A percentile compares a stretch with the other conserved stretches of the same genome.
Evolutionary conservation across 306 rosid species (phyloP).

Genomic region (Trifolium repens): DNA sequence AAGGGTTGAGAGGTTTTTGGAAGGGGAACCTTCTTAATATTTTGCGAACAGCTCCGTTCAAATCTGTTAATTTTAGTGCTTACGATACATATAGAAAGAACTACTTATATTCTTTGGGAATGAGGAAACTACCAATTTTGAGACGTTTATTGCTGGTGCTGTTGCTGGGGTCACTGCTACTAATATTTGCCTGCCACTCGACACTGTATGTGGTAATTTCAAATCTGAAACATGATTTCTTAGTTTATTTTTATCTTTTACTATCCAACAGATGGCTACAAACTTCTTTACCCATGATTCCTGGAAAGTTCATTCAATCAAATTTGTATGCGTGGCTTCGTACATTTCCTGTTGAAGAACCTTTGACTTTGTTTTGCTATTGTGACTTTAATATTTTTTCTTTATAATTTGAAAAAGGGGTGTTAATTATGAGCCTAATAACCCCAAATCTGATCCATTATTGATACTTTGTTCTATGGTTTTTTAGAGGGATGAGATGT

Average conservation of each 20-base stretch:
- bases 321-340: no score
- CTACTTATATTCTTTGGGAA: constrained; percentile 69
- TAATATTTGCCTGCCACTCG: constrained; percentile 82
- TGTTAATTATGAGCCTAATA: no score
- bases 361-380: no score
- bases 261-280: not conserved
- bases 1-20: constrained; percentile 96
- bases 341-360: no score
- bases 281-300: no score
- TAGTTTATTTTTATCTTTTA: constrained; percentile 17
- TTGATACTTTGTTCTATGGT: no score
- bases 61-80: constrained; percentile 89
- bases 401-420: no score
- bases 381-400: no score
- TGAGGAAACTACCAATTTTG: constrained; percentile 80
- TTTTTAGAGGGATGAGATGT: no score
- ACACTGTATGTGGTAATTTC: constrained; percentile 74
- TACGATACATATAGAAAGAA: constrained; percentile 90
- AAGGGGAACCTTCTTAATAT: constrained; percentile 88
- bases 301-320: no score
- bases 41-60: constrained; percentile 95
- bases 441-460: no score
- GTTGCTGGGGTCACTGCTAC: constrained; percentile 92
- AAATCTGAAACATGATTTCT: constrained; percentile 28
- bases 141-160: constrained; percentile 96